Percentiles rank a stretch among this genome's conserved stretches.
These are phyloP conservation scores for Plasmodium fragile DNA, from an alignment of 169 alveolate species.

Conservation along the genomic window DNA sequence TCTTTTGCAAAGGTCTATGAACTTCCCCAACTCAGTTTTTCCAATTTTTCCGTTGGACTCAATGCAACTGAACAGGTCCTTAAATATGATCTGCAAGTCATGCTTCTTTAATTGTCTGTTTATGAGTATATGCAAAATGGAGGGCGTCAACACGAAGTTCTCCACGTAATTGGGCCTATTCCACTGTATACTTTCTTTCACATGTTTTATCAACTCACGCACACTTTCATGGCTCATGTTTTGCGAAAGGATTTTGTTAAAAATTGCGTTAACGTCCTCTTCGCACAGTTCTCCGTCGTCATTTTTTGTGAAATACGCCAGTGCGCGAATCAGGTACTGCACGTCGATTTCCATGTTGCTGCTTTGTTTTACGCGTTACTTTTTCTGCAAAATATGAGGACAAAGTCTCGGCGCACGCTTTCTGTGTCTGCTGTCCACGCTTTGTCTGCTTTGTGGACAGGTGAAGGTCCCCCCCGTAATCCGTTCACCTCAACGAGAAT, in stretches of 20 bases:
- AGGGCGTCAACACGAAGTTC: slow-evolving; percentile 42
- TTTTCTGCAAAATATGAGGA: not conserved
- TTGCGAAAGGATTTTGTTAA: slow-evolving; percentile 71
- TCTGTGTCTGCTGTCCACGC: not conserved
- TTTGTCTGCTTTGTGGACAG: not conserved
- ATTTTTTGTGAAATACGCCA: slow-evolving; percentile 37
- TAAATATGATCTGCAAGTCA: slow-evolving; percentile 27
- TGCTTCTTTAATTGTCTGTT: slow-evolving; percentile 56
- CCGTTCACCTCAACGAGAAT: not conserved
- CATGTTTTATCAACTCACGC: slow-evolving; percentile 26
- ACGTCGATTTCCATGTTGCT: slow-evolving; percentile 40
- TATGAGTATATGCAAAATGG: slow-evolving; percentile 58
- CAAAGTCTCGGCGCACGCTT: not conserved
- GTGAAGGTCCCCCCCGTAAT: not conserved
- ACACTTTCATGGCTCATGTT: slow-evolving; percentile 29
- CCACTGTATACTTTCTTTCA: slow-evolving; percentile 40
- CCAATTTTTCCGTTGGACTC: slow-evolving; percentile 42
- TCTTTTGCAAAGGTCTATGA: slow-evolving; percentile 47
- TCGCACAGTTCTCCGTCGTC: slow-evolving; percentile 28
- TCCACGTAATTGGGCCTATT: slow-evolving; percentile 47
- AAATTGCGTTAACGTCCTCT: slow-evolving; percentile 35
- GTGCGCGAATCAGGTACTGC: slow-evolving; percentile 49
- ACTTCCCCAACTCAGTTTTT: slow-evolving; percentile 20
- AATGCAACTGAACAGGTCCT: slow-evolving; percentile 37
- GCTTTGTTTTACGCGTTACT: not conserved